A percentile compares a stretch with the other conserved stretches of the same genome.
phyloP scores from a whole-genome alignment of 2,329 filamentous ascomycete species.

The Cladosporium sp. region DNA sequence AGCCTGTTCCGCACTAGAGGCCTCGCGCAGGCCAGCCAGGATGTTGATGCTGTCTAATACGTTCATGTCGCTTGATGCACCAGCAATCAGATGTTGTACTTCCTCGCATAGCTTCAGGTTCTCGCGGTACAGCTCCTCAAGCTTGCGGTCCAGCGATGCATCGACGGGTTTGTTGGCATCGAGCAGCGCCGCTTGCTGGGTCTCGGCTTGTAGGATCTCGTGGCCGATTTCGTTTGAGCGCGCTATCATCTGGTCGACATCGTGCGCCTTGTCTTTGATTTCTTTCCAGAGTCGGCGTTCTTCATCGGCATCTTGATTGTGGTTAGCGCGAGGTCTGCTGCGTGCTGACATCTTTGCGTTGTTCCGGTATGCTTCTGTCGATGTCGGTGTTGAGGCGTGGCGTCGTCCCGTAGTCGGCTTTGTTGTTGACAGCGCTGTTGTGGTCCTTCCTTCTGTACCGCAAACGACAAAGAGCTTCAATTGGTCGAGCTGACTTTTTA shows the following conservation, averaged over 20 bases:
- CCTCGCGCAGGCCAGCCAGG: conserved; percentile 41
- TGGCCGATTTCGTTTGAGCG: conserved; percentile 29
- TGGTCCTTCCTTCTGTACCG: too few species aligned
- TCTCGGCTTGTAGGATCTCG: conserved; percentile 33
- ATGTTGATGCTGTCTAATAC: conserved; percentile 39
- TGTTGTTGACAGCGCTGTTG: too few species aligned
- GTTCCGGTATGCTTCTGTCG: background rate
- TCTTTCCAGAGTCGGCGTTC: conserved; percentile 45
- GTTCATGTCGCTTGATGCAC: conserved; percentile 38
- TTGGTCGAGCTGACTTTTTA: too few species aligned
- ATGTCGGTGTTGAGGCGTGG: background rate
- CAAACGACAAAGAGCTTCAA: too few species aligned
- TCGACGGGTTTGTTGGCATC: conserved; percentile 25
- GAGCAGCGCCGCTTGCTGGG: conserved; percentile 28
- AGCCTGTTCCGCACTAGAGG: conserved; percentile 35
- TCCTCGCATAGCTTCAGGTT: conserved; percentile 44
- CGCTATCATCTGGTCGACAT: conserved; percentile 40
- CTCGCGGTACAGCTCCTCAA: conserved; percentile 42
- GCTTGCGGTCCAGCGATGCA: conserved; percentile 38
- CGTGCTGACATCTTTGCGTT: conserved; percentile 38
- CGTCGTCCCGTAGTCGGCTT: too few species aligned
- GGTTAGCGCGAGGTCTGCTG: conserved; percentile 37
- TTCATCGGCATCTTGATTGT: conserved; percentile 46
- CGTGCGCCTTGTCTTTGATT: conserved; percentile 39
- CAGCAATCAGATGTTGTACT: conserved; percentile 38